phyloP scores from a whole-genome alignment of 176 grass and related monocot species.

The Coix lacrymajobi region DNA sequence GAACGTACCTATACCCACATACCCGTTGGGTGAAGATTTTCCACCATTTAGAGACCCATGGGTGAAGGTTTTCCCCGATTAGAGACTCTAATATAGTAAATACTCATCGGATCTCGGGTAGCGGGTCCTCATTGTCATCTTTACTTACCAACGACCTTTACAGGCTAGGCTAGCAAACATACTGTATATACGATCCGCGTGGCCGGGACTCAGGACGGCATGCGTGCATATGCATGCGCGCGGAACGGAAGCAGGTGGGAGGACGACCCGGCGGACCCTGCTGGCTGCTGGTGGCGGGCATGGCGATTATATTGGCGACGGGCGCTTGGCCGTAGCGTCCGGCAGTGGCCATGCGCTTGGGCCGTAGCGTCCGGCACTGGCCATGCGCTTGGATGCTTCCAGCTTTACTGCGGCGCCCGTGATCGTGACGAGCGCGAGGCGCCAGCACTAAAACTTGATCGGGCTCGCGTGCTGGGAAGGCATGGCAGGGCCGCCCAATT shows the following conservation, averaged over 20 bases:
- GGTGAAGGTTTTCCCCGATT: too few relatives aligned
- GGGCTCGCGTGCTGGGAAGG: not conserved
- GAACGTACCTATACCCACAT: too few relatives aligned
- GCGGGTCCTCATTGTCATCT: too few relatives aligned
- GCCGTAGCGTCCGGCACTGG: not conserved
- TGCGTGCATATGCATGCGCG: not conserved
- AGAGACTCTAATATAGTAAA: too few relatives aligned
- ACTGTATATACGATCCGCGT: too few relatives aligned
- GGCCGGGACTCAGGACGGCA: not conserved
- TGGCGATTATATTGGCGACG: not conserved
- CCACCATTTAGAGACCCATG: too few relatives aligned
- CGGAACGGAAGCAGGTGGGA: not conserved
- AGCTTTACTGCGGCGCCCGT: not conserved
- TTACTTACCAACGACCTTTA: too few relatives aligned
- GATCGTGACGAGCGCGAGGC: not conserved
- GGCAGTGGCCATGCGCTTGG: not conserved
- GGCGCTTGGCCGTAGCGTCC: slow-evolving; percentile 1
- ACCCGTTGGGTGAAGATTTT: too few relatives aligned
- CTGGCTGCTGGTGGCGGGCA: not conserved
- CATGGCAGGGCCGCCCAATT: too few relatives aligned
- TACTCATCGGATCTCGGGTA: too few relatives aligned
- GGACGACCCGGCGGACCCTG: not conserved
- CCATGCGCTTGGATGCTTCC: not conserved
- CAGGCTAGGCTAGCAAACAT: too few relatives aligned
- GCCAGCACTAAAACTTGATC: not conserved